phyloP scores from a whole-genome alignment of 2,329 filamentous ascomycete species.

The Colletotrichum chlorophyti region DNA sequence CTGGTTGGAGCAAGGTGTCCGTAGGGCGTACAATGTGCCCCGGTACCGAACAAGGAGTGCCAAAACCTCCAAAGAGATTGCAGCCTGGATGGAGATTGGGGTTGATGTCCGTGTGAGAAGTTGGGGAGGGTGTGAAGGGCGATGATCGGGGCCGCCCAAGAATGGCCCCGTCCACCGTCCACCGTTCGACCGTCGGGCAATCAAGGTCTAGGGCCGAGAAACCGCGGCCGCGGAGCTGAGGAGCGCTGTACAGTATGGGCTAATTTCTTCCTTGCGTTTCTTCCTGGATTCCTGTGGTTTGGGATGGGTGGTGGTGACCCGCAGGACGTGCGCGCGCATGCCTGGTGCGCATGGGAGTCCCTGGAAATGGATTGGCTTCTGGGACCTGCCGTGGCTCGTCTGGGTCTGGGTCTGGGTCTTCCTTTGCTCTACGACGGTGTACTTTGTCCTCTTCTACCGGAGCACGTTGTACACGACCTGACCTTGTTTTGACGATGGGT shows the following conservation, averaged over 20 bases:
- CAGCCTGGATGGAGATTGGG: no score
- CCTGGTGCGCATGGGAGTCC: not conserved
- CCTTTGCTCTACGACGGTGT: not conserved
- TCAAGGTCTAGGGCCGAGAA: slow-evolving; percentile 23
- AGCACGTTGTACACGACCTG: no score
- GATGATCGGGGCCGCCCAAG: no score
- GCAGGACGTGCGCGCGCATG: not conserved
- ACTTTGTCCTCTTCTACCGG: no score
- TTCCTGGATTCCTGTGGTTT: not conserved
- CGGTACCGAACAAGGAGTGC: slow-evolving; percentile 15
- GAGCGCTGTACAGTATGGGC: slow-evolving; percentile 2
- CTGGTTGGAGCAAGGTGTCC: not conserved
- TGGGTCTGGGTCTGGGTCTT: not conserved
- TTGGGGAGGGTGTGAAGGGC: not conserved
- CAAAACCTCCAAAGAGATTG: no score
- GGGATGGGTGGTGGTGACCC: not conserved
- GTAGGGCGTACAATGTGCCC: slow-evolving; percentile 17
- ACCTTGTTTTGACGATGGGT: no score
- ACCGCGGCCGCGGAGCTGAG: slow-evolving; percentile 26
- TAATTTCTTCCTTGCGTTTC: not conserved
- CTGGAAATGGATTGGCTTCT: not conserved
- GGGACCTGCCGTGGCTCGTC: not conserved
- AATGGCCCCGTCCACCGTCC: no score
- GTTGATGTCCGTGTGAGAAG: no score
- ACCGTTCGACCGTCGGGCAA: not conserved